These are phyloP conservation scores for Fusarium sp. DNA, from an alignment of 2,329 filamentous ascomycete genomes.

Conservation along the genomic window DNA sequence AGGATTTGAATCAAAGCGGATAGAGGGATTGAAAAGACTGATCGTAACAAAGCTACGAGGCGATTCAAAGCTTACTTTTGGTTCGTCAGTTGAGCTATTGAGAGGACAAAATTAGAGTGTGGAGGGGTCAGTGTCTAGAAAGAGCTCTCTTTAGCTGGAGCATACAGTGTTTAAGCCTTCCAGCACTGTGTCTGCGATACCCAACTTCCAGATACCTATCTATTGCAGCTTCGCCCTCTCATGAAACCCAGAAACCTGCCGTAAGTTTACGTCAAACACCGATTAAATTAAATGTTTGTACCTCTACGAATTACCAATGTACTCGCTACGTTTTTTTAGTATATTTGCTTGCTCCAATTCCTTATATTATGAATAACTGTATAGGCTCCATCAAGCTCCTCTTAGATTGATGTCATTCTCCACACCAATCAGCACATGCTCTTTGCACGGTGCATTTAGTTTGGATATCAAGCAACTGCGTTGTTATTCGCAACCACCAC, in stretches of 20 bases:
- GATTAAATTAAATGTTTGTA: rapidly evolving
- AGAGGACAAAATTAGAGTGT: conserved; percentile 26
- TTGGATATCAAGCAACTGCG: background rate
- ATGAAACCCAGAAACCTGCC: background rate
- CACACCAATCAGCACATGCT: conserved; percentile 3
- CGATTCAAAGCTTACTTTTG: conserved; percentile 9
- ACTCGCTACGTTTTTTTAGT: too few species aligned
- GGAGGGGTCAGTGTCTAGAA: conserved; percentile 25
- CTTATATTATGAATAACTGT: background rate
- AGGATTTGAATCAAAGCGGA: background rate
- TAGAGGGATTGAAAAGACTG: background rate
- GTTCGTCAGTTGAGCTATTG: conserved; percentile 1
- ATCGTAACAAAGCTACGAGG: background rate
- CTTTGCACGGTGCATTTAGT: background rate
- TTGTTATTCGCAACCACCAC: background rate
- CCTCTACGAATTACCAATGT: rapidly evolving
- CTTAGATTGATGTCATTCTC: conserved; percentile 24
- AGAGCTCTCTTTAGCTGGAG: background rate
- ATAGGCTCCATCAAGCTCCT: background rate
- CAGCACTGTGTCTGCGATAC: background rate
- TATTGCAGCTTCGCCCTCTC: background rate
- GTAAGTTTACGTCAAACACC: background rate
- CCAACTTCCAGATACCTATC: too few species aligned
- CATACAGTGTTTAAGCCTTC: conserved; percentile 1
- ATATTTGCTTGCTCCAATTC: background rate